Evolutionary conservation across 2,329 filamentous ascomycete species (phyloP).

Genomic region (Claviceps digitariae): DNA sequence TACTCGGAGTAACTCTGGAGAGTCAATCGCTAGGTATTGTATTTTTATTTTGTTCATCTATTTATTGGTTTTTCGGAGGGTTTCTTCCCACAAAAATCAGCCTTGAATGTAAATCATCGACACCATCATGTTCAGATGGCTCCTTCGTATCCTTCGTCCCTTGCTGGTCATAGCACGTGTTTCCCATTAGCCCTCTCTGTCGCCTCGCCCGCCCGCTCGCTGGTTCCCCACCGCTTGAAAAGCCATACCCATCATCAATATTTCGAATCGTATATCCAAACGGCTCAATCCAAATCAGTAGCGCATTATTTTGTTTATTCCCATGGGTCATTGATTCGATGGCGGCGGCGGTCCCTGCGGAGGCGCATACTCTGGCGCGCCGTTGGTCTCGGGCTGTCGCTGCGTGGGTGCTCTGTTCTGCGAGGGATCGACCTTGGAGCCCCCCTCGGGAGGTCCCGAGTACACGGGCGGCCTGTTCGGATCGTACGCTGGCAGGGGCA

Average conservation of each 20-base stretch:
- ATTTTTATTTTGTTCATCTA: neutral
- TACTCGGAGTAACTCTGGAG: neutral
- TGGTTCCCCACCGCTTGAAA: too few species aligned
- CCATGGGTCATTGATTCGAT: neutral
- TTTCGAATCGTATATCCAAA: neutral
- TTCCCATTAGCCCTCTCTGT: too few species aligned
- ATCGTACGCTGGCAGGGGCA: conserved; percentile 45
- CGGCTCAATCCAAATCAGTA: neutral
- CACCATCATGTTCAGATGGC: too few species aligned
- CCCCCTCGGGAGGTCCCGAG: conserved; percentile 31
- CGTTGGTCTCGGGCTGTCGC: conserved; percentile 13
- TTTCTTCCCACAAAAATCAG: too few species aligned
- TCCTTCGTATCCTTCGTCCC: too few species aligned
- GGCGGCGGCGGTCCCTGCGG: conserved; percentile 39
- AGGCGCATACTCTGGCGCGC: conserved; percentile 21
- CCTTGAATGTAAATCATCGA: neutral
- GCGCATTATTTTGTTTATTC: neutral
- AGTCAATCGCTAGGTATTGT: neutral
- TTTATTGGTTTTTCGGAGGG: too few species aligned
- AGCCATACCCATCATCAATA: too few species aligned
- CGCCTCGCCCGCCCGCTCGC: too few species aligned
- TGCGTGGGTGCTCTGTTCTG: conserved; percentile 24
- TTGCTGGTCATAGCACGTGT: too few species aligned
- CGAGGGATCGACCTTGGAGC: conserved; percentile 38
- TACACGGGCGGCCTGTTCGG: conserved; percentile 44